Base-by-base conservation (phyloP, 352 stramenopile genomes). In the Phytophthora rubi region DNA sequence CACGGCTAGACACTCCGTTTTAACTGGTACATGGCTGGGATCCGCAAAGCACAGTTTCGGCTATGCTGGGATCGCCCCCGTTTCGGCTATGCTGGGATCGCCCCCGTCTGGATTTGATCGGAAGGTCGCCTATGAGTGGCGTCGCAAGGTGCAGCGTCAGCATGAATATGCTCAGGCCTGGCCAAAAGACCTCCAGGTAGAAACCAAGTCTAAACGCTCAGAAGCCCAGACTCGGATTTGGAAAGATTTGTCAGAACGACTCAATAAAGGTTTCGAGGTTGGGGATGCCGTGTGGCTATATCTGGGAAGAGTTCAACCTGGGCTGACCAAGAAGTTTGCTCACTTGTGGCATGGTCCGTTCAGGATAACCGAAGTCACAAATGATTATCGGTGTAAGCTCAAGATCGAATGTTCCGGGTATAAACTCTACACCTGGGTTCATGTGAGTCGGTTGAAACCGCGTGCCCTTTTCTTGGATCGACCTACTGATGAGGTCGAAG, bases 11-110 rank as follows among this genome's bases (percentile, higher is more conserved):
- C 8, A 79, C 62, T 0, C 53, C 67, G 1, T 73, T 70, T 28
- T 75, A 61, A 9, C 30, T 78, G 15, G 33, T 71, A 0, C 62
- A 73, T 28, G 62, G 42, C 1, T 76, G 67, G 71, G 67, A 76
- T 9, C n/a, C 66, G 2, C 55, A 52, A 13, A 35, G 42, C 0
- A 78, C 66, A 5, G 51, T 60, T 2, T 16, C 53, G 4, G 59
- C 59, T 1, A 53, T 66, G 49, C 48, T 60, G 4, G 51, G 35
- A 2, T 16, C 32, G 1, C 9, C 13, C 0, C 60, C 60, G 6
- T 23, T 2, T 16, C 53, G 4, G 59, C 59, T 1, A 53, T 66
- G 49, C 48, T 60, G 4, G 51, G 35, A 2, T 16, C 32, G 1
- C 9, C 13, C 0, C 60, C 60, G 6, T 23, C 21, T 8, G 60